A percentile compares a stretch with the other conserved stretches of the same genome.
Evolutionary conservation across 306 rosid species (phyloP).

Genomic region (Cicer judaicum): DNA sequence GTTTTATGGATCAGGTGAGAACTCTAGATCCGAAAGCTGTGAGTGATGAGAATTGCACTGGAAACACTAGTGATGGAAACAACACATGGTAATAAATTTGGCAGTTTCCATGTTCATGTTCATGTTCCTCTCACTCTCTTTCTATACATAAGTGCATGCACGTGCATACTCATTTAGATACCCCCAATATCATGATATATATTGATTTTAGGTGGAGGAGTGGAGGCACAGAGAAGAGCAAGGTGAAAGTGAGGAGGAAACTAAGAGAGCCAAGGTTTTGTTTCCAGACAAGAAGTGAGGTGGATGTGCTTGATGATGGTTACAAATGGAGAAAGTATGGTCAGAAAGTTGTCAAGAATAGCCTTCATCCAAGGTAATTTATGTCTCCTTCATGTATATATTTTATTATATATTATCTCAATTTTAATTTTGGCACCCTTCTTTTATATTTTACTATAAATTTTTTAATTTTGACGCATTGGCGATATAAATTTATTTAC

Average conservation of each 20-base stretch:
- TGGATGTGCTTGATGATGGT: slow-evolving; percentile 99
- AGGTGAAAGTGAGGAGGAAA: slow-evolving; percentile 93
- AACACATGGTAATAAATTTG: slow-evolving; percentile 80
- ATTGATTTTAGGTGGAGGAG: slow-evolving; percentile 81
- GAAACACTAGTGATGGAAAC: slow-evolving; percentile 81
- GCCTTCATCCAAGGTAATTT: slow-evolving; percentile 93
- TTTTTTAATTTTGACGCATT: too few species aligned
- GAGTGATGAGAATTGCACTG: slow-evolving; percentile 73
- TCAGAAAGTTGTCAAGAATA: slow-evolving; percentile 95
- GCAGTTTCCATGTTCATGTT: not conserved
- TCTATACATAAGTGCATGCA: slow-evolving; percentile 46
- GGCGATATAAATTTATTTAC: too few species aligned
- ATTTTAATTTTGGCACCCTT: not conserved
- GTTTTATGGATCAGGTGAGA: slow-evolving; percentile 55
- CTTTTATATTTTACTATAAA: not conserved
- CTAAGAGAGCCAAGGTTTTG: slow-evolving; percentile 97
- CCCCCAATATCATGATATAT: not conserved
- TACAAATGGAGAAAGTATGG: slow-evolving; percentile 99
- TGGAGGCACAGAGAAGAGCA: slow-evolving; percentile 74
- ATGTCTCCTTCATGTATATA: not conserved
- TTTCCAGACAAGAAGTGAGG: slow-evolving; percentile 97
- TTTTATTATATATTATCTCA: not conserved
- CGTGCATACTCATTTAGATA: slow-evolving; percentile 33
- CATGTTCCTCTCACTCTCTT: not conserved
- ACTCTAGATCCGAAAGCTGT: slow-evolving; percentile 69